Percentiles rank a stretch among this genome's conserved stretches.
Conservation (phyloP, 495 filamentous ascomycete species). For the Lasiosphaeria miniovina region DNA sequence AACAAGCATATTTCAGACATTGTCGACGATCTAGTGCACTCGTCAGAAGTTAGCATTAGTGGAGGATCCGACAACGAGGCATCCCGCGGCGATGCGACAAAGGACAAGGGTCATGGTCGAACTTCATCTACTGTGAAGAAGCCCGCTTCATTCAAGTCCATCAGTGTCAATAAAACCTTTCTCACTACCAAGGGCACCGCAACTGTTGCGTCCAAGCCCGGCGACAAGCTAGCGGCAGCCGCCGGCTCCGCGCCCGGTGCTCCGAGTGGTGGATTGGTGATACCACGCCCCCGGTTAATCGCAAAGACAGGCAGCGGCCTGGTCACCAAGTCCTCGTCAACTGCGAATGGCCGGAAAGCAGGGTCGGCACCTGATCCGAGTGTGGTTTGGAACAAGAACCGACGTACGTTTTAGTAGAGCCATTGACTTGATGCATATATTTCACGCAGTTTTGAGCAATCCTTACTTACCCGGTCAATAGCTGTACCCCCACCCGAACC, state of each 20-base stretch:
- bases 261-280: conserved; percentile 36
- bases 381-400: conserved; percentile 97
- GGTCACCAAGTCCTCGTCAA: conserved; percentile 47
- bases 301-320: conserved; percentile 52
- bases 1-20: conserved; percentile 51
- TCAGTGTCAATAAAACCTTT: conserved; percentile 90
- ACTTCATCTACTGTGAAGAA: conserved; percentile 73
- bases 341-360: conserved; percentile 55
- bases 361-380: conserved; percentile 56
- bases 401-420: conserved; percentile 54
- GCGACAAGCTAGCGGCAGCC: conserved; percentile 42
- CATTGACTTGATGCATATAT: background rate
- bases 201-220: conserved; percentile 46
- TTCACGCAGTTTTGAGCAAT: conserved; percentile 7
- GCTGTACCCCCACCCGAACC: conserved; percentile 74
- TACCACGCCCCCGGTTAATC: conserved; percentile 50
- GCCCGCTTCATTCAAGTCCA: conserved; percentile 83
- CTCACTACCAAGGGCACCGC: conserved; percentile 56
- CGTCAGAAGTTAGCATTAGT: conserved; percentile 56
- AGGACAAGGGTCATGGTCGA: conserved; percentile 57
- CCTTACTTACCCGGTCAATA: conserved; percentile 26
- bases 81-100: conserved; percentile 48
- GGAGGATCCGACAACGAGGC: conserved; percentile 70
- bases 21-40: conserved; percentile 49
- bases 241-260: conserved; percentile 32